Evolutionary conservation across 306 rosid species (phyloP), one percentile per base, ranked within the genome.

Genomic region (Castanea crenata): DNA sequence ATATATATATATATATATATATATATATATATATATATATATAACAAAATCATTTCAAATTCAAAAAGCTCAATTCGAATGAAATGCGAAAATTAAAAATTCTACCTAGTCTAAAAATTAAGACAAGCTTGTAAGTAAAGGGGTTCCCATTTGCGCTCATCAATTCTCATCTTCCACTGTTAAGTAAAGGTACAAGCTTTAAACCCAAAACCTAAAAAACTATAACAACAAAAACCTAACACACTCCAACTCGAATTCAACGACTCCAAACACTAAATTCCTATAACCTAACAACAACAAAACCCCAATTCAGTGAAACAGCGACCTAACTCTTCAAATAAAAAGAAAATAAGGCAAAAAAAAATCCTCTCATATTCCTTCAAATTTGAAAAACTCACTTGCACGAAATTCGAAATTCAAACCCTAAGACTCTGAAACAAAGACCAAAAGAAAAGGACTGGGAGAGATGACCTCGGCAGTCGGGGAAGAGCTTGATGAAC

Each of bases 401-500:
- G n/a, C 20, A 29, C 3, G 21, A 31, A 64, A 64, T 64, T 21
- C 11, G 6, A 27, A 31, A 32, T 32, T 64, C 31, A 23, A 55
- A 85, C 55, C 75, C 69, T 71, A 49, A 70, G 21, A 15, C 38
- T 34, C 58, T 72, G 64, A 31, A 57, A 79, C 14, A 31, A 25
- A 25, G 27, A 25, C 27, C 27, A 25, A 25, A 25, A 25, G 27
- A 25, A 35, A 35, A 35, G 41, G 41, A 20, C 18, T 18, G 81
- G 27, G 27, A 25, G 82, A 51, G 27, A 2, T 25, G 72, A 96
- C 99, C 99, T 90, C 90, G 86, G 75, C 85, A 86, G n/a, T 89
- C 69, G 32, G 99, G 96, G 80, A 93, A 81, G 90, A 96, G 97
- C 78, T 90, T 96, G 92, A 96, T 91, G 88, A 96, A 96, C 98